Evolutionary conservation across 176 grass and related monocot species (phyloP).

Genomic region (Hsuehochloa calcarea): DNA sequence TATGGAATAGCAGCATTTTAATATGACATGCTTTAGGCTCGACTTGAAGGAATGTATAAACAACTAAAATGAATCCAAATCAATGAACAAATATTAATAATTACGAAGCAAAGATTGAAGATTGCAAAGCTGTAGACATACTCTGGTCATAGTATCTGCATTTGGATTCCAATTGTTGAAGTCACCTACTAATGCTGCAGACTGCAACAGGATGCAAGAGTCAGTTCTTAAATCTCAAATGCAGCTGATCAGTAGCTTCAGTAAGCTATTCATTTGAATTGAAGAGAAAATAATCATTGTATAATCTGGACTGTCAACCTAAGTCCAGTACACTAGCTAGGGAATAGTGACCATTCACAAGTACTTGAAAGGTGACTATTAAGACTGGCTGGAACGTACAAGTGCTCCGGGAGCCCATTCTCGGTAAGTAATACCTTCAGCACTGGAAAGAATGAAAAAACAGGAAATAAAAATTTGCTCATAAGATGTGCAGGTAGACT

Average conservation of each 20-base stretch:
- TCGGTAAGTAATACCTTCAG: conserved; percentile 81
- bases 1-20: not conserved
- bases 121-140: conserved; percentile 34
- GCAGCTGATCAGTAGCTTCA: not conserved
- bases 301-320: not conserved
- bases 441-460: conserved; percentile 41
- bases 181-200: conserved; percentile 82
- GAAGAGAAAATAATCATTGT: not conserved
- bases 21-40: not conserved
- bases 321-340: not conserved
- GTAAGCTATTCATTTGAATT: conserved; percentile 6
- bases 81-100: conserved; percentile 25
- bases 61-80: conserved; percentile 6
- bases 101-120: conserved; percentile 20
- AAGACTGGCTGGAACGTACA: conserved; percentile 44
- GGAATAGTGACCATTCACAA: conserved; percentile 7
- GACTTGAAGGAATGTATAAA: conserved; percentile 18
- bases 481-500: not conserved
- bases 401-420: conserved; percentile 97
- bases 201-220: conserved; percentile 58
- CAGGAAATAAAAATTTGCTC: conserved; percentile 13
- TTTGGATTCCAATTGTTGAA: conserved; percentile 99
- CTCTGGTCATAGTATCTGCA: conserved; percentile 65
- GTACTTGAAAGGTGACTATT: conserved; percentile 4
- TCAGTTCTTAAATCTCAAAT: conserved; percentile 35